These are phyloP conservation scores for Aspergillus sp. DNA, from an alignment of 2,329 filamentous ascomycete genomes.

Conservation along the genomic window DNA sequence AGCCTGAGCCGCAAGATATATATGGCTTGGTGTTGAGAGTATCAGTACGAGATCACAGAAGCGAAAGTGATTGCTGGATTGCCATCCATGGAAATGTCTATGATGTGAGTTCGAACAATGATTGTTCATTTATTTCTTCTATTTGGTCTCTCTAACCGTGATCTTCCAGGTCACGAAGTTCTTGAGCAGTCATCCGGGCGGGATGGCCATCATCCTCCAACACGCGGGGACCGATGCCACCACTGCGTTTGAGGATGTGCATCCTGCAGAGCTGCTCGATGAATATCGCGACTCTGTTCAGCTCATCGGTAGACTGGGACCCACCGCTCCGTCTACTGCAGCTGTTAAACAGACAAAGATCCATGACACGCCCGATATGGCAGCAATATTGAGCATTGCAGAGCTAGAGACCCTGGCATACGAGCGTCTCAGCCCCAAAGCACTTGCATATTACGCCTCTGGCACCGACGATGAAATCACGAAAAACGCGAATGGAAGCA, in stretches of 20 bases:
- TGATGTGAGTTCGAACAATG: constrained; percentile 13
- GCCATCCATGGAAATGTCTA: constrained; percentile 22
- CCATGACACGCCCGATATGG: constrained; percentile 20
- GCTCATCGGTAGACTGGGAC: constrained; percentile 61
- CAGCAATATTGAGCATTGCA: constrained; percentile 75
- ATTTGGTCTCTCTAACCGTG: too few species aligned
- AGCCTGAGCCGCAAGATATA: not conserved
- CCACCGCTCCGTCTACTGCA: not conserved
- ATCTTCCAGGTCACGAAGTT: constrained; percentile 65
- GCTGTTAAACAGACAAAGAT: not conserved
- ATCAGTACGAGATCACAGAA: constrained; percentile 6
- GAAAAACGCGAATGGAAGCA: not conserved
- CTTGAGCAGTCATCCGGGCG: constrained; percentile 78
- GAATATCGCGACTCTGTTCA: constrained; percentile 71
- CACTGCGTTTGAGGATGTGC: constrained; percentile 86
- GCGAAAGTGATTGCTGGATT: constrained; percentile 15
- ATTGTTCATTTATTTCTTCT: too few species aligned
- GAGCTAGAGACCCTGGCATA: constrained; percentile 81
- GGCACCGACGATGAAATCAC: constrained; percentile 71
- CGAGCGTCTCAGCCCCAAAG: constrained; percentile 73
- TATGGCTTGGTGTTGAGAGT: not conserved
- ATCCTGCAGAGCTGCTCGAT: constrained; percentile 82
- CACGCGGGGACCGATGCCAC: constrained; percentile 85
- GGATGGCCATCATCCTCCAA: constrained; percentile 77
- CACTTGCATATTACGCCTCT: constrained; percentile 91